Percentiles rank a stretch among this genome's conserved stretches.
phyloP scores from a whole-genome alignment of 2,329 filamentous ascomycete species.

The Neurospora sp. region DNA sequence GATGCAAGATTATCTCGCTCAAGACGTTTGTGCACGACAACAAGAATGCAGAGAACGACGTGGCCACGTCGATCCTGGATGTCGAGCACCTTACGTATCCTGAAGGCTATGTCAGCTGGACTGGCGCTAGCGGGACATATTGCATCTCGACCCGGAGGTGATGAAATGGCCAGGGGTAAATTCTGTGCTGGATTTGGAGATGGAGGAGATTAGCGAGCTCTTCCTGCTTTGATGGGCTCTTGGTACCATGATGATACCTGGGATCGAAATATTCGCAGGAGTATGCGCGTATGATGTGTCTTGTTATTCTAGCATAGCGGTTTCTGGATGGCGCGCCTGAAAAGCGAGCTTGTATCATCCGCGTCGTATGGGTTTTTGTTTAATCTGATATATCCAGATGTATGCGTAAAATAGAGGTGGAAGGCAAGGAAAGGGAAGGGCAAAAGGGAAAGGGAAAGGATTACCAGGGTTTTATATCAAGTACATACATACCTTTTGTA shows the following conservation, averaged over 20 bases:
- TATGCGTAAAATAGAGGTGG: background rate
- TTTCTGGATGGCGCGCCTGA: background rate
- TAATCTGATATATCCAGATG: background rate
- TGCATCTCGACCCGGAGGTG: constrained; percentile 77
- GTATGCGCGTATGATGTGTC: background rate
- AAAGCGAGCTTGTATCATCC: background rate
- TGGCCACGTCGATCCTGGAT: constrained; percentile 70
- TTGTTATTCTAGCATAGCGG: background rate
- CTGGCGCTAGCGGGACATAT: constrained; percentile 70
- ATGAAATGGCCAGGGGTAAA: constrained; percentile 2
- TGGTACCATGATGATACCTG: background rate
- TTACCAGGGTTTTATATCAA: background rate
- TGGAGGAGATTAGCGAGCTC: background rate
- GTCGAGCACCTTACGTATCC: constrained; percentile 55
- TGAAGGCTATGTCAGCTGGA: constrained; percentile 84
- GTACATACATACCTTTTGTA: background rate
- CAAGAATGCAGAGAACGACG: constrained; percentile 67
- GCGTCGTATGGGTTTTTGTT: background rate
- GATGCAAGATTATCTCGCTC: constrained; percentile 81
- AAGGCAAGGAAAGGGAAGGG: background rate
- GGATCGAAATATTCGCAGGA: background rate
- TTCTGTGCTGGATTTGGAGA: background rate
- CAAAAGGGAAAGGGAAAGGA: background rate
- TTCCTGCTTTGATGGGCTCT: background rate
- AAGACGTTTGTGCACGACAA: constrained; percentile 81